These are phyloP conservation scores for Talaromyces ruber DNA, from an alignment of 495 filamentous ascomycete genomes.

Conservation along the genomic window DNA sequence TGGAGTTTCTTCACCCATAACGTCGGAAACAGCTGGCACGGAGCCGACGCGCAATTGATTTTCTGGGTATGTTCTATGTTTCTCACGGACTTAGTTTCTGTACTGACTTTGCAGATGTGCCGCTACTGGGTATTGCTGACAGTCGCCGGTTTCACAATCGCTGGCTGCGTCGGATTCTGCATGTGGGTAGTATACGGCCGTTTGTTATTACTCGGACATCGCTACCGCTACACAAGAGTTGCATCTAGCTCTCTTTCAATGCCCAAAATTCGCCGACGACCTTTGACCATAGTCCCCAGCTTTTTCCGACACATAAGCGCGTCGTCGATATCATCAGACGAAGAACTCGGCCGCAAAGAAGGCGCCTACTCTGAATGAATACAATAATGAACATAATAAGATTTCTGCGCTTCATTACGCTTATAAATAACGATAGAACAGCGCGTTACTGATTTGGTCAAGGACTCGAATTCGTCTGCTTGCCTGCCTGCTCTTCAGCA, in stretches of 20 bases:
- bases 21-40: constrained; percentile 70
- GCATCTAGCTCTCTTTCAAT: constrained; percentile 20
- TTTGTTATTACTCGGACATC: constrained; percentile 36
- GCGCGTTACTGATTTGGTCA: not conserved
- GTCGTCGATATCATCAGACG: constrained; percentile 34
- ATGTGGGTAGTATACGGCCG: constrained; percentile 50
- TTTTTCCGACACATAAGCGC: constrained; percentile 34
- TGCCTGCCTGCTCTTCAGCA: not conserved
- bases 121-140: constrained; percentile 69
- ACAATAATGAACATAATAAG: not conserved
- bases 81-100: not conserved
- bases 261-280: constrained; percentile 24
- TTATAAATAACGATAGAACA: constrained; percentile 3
- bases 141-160: constrained; percentile 50
- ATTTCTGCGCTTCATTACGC: not conserved
- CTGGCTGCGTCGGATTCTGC: constrained; percentile 45
- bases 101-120: constrained; percentile 39
- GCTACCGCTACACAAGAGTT: constrained; percentile 32
- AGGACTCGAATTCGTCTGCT: not conserved
- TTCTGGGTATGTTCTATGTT: constrained; percentile 51
- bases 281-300: constrained; percentile 28
- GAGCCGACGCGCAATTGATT: constrained; percentile 62
- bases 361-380: constrained; percentile 37
- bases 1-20: constrained; percentile 78
- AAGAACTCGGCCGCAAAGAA: constrained; percentile 24